Conservation (phyloP, 192 early-diverging fungal genomes). For the Backusella sp. region DNA sequence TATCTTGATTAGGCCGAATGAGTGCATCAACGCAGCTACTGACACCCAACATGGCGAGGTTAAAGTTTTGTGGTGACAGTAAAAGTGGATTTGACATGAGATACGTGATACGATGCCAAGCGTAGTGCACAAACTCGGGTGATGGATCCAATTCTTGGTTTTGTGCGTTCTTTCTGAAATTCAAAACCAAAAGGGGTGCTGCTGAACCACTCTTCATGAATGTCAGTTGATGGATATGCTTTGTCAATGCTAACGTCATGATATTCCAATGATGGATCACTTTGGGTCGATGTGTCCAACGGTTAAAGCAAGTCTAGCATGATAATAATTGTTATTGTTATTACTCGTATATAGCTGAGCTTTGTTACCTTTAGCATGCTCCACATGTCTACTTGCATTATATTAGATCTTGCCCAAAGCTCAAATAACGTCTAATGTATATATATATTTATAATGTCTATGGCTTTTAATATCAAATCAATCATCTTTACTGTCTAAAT, state of each 20-base stretch:
- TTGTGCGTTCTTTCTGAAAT: constrained; percentile 48
- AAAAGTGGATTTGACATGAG: constrained; percentile 49
- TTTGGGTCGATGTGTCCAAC: constrained; percentile 74
- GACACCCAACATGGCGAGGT: constrained; percentile 50
- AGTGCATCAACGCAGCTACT: constrained; percentile 55
- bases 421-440: constrained; percentile 60
- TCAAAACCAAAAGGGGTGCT: constrained; percentile 51
- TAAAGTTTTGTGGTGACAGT: constrained; percentile 49
- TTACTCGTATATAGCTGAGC: neutral
- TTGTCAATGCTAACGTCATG: constrained; percentile 58
- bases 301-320: constrained; percentile 45
- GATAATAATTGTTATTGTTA: too few relatives aligned
- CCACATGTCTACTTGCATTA: constrained; percentile 71
- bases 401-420: constrained; percentile 71
- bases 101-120: constrained; percentile 72
- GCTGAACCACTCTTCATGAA: constrained; percentile 62
- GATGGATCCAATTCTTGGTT: constrained; percentile 46
- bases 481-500: constrained; percentile 44
- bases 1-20: constrained; percentile 30
- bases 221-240: constrained; percentile 59
- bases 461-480: neutral
- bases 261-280: constrained; percentile 76
- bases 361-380: constrained; percentile 57
- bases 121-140: constrained; percentile 62
- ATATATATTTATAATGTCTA: constrained; percentile 1